Base-by-base conservation (phyloP, 2,329 filamentous ascomycete species). In the Aphanocladium album region DNA sequence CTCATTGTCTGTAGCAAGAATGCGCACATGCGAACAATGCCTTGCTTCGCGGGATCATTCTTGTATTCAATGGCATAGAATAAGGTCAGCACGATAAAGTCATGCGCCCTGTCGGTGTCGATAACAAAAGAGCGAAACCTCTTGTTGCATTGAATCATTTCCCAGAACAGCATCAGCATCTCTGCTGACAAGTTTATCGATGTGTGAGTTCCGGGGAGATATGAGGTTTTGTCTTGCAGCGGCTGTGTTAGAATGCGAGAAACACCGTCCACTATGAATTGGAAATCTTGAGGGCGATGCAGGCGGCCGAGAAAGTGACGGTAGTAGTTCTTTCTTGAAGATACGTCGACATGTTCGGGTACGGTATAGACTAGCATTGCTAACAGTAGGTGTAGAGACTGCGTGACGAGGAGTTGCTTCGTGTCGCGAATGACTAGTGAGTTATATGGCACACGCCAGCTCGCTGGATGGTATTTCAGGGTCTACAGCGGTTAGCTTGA, bases 91-190 rank as follows among this genome's bases (percentile, higher is more conserved):
- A 98, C 85, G 56, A 97, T 83, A 74, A 98, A 97, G 72, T 99
- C 95, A 69, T 97, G 91, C 0, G 90, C 91, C 58, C 93, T 83
- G 70, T 95, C 91, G 0, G 95, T 98, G 68, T 99, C 95, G 64
- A 98, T 93, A 69, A 99, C 95, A 74, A 97, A 99, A 1, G 92
- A 91, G 35, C 95, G 84, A 76, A 99, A 99, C 62, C 93, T 85
- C 76, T 96, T 98, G 76, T 99, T 99, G 81, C 93, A 97, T 74
- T 99, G 95, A 5, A 95, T 86, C 41, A 91, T 86, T 77, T 99
- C 95, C 95, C 95, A 99, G 71, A 98, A 97, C 2, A 99, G 81
- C 83, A 97, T 95, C 60, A 98, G 87, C 78, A 96, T 96, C 74
- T 99, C 95, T 1, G 95, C 93, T 0, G 93, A 91, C 82, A 93